These are phyloP conservation scores for Colletotrichum brevisporum DNA, from an alignment of 2,329 filamentous ascomycete genomes.

Conservation along the genomic window DNA sequence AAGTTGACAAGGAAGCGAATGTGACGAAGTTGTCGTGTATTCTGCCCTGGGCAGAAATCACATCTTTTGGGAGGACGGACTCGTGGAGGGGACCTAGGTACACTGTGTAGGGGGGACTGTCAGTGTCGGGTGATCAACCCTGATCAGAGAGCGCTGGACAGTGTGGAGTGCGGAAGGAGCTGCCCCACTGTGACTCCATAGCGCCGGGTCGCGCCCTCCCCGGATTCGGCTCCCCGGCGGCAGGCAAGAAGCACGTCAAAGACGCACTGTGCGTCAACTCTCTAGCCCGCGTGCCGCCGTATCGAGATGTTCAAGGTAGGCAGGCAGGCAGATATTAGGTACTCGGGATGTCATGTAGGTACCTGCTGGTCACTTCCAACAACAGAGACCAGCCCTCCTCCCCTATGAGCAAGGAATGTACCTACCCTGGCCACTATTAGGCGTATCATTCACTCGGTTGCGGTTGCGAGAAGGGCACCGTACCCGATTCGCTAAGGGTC, in stretches of 20 bases:
- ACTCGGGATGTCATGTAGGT: neutral
- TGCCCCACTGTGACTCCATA: constrained; percentile 3
- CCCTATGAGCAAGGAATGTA: too few species aligned
- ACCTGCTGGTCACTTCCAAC: neutral
- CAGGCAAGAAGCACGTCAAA: neutral
- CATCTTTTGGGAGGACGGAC: too few species aligned
- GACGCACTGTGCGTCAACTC: constrained; percentile 7
- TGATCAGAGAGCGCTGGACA: neutral
- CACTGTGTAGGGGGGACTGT: too few species aligned
- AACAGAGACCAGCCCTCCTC: too few species aligned
- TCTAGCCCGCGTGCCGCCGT: too few species aligned
- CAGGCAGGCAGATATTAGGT: neutral
- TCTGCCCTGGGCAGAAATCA: constrained; percentile 10
- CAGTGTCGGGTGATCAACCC: neutral
- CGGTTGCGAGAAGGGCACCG: neutral
- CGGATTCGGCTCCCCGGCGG: constrained; percentile 3
- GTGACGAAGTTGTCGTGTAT: neutral
- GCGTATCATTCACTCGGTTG: neutral
- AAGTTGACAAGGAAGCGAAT: neutral
- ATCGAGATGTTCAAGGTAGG: too few species aligned
- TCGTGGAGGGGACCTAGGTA: too few species aligned
- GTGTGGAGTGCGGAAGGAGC: neutral
- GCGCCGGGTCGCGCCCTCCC: constrained; percentile 1
- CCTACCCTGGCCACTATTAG: too few species aligned
- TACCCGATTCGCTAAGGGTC: constrained; percentile 1